phyloP scores from a whole-genome alignment of 2,329 filamentous ascomycete species.

The Pestalotiopsis sp. region DNA sequence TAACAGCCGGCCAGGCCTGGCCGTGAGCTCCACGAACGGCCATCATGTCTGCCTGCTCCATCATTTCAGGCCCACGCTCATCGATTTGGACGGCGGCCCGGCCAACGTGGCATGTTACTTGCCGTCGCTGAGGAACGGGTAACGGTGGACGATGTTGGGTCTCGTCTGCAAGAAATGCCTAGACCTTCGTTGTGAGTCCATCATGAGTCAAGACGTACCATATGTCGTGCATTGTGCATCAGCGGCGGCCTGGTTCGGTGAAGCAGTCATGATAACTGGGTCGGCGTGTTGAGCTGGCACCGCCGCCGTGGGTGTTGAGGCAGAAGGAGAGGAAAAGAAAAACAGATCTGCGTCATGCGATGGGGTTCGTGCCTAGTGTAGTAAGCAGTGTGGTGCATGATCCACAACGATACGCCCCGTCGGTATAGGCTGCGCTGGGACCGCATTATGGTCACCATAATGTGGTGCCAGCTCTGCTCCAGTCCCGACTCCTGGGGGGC shows the following conservation, averaged over 20 bases:
- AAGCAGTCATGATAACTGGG: not conserved
- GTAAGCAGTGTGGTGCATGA: not conserved
- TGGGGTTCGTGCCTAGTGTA: not conserved
- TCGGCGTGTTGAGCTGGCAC: not conserved
- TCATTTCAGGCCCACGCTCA: not conserved
- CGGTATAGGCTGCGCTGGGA: not conserved
- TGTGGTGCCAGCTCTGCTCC: not conserved
- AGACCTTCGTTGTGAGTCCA: not conserved
- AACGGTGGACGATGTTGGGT: not conserved
- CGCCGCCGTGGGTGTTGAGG: not conserved
- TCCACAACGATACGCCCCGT: not conserved
- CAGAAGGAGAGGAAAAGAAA: not conserved
- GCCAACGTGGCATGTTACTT: not conserved
- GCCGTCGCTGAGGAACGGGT: not conserved
- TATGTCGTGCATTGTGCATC: not conserved
- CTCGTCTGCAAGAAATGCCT: not conserved
- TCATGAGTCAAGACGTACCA: not conserved
- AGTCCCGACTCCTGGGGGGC: not conserved
- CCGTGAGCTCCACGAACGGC: not conserved
- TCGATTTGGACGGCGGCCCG: not conserved
- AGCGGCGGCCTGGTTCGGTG: not conserved
- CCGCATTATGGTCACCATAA: not conserved
- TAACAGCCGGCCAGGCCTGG: not conserved
- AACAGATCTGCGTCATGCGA: not conserved
- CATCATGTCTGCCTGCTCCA: not conserved